phyloP scores from a whole-genome alignment of 169 alveolate genomes.

The Amoebophrya sp. region DNA sequence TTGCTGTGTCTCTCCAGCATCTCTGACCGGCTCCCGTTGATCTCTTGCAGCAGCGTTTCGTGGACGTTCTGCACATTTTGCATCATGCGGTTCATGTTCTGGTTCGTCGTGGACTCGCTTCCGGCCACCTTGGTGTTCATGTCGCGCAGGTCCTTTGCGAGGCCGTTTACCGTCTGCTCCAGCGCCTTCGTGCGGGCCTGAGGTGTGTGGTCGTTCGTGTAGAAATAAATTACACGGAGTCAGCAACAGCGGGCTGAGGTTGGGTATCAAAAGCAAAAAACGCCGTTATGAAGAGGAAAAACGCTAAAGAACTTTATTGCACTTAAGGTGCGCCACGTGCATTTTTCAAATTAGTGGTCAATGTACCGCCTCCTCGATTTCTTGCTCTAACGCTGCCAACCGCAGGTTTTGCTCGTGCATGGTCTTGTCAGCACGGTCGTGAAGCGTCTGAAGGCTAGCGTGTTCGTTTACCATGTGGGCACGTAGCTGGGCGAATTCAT shows the following conservation, averaged over 20 bases:
- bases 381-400: not conserved
- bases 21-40: not conserved
- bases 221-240: not conserved
- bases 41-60: not conserved
- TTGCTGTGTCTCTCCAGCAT: not conserved
- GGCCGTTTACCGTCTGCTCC: not conserved
- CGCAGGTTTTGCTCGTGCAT: not conserved
- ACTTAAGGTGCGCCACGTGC: too few relatives aligned
- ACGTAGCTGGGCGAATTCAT: not conserved
- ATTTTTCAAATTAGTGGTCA: too few relatives aligned
- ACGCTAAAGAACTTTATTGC: not conserved
- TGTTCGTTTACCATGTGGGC: not conserved
- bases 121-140: not conserved
- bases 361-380: slow-evolving; percentile 5
- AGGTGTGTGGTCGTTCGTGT: too few relatives aligned
- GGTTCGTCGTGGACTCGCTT: not conserved
- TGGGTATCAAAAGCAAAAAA: not conserved
- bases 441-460: not conserved
- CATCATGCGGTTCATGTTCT: not conserved
- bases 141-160: not conserved
- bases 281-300: not conserved
- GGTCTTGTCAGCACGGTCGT: not conserved
- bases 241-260: too few relatives aligned
- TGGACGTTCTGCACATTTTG: not conserved
- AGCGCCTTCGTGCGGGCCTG: slow-evolving; percentile 7